phyloP scores from a whole-genome alignment of 2,329 filamentous ascomycete species.

The Verticillium nonalfalfae region DNA sequence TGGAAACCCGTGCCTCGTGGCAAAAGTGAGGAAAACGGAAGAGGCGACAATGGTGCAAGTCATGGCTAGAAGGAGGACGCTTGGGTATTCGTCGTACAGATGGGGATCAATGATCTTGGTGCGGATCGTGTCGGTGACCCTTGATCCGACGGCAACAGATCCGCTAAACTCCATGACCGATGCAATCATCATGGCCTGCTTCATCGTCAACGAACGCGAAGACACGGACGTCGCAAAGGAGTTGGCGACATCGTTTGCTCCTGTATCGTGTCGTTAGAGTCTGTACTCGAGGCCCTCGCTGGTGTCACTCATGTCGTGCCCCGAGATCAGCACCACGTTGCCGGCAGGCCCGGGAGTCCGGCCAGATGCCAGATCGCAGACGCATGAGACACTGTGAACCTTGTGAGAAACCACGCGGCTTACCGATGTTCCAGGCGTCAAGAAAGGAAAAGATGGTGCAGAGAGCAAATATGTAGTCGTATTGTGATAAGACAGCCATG shows the following conservation, averaged over 20 bases:
- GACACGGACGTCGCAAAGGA: conserved; percentile 40
- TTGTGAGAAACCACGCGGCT: conserved; percentile 1
- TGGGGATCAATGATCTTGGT: conserved; percentile 37
- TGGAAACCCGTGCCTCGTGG: conserved; percentile 43
- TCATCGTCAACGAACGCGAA: conserved; percentile 37
- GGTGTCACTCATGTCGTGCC: not conserved
- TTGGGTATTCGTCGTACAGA: conserved; percentile 34
- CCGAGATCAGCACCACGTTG: not conserved
- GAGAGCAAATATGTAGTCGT: conserved; percentile 51
- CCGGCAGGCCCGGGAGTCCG: not conserved
- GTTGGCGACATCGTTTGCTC: conserved; percentile 44
- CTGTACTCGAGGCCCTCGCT: not conserved
- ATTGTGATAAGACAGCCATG: conserved; percentile 35
- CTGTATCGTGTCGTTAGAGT: conserved; percentile 14
- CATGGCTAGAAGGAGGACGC: conserved; percentile 46
- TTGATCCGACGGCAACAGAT: conserved; percentile 28
- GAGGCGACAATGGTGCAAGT: conserved; percentile 45
- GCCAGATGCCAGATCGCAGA: not conserved
- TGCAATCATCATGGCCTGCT: conserved; percentile 37
- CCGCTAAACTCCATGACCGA: conserved; percentile 37
- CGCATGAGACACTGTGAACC: not conserved
- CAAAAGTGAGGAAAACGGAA: conserved; percentile 44
- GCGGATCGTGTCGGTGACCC: conserved; percentile 37
- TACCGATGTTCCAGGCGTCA: conserved; percentile 55
- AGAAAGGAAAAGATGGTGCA: conserved; percentile 50